These are phyloP conservation scores for Euphorbia tirucalli DNA, from an alignment of 345 rosid species.

Conservation along the genomic window DNA sequence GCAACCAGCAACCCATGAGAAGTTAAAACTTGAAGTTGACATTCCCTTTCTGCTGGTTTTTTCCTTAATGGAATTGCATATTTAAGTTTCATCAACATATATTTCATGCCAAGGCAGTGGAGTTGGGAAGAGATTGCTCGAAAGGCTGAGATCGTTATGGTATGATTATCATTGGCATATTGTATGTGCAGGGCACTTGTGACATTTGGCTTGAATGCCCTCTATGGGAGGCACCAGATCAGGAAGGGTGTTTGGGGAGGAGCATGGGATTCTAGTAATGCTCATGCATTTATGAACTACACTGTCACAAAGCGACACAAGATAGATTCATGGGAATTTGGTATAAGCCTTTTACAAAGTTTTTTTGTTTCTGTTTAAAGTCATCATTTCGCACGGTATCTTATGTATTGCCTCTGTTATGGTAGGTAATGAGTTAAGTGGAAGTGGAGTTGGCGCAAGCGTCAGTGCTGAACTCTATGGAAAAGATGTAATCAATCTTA, in stretches of 20 bases:
- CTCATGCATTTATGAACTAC: slow-evolving; percentile 69
- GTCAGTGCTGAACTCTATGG: slow-evolving; percentile 74
- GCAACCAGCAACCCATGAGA: neutral
- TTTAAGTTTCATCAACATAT: neutral
- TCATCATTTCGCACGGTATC: slow-evolving; percentile 13
- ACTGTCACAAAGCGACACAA: slow-evolving; percentile 69
- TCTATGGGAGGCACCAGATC: slow-evolving; percentile 71
- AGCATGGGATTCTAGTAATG: slow-evolving; percentile 77
- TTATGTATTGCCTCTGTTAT: slow-evolving; percentile 13
- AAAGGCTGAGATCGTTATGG: neutral
- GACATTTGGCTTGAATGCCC: slow-evolving; percentile 91
- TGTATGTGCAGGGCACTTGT: slow-evolving; percentile 56
- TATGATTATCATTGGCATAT: slow-evolving; percentile 12
- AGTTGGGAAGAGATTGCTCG: neutral
- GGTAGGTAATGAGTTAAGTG: slow-evolving; percentile 88
- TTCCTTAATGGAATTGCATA: neutral
- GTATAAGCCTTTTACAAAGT: slow-evolving; percentile 35
- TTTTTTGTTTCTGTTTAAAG: slow-evolving; percentile 15
- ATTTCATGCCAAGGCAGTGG: slow-evolving; percentile 5
- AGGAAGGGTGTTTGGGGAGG: slow-evolving; percentile 65
- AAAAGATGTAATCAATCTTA: slow-evolving; percentile 66
- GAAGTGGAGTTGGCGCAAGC: slow-evolving; percentile 78
- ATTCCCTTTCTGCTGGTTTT: neutral
- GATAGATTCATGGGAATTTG: slow-evolving; percentile 97
- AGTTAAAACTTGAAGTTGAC: neutral